Percentiles rank a stretch among this genome's conserved stretches.
phyloP scores from a whole-genome alignment of 2,329 filamentous ascomycete genomes.

The Penicillium sp. region DNA sequence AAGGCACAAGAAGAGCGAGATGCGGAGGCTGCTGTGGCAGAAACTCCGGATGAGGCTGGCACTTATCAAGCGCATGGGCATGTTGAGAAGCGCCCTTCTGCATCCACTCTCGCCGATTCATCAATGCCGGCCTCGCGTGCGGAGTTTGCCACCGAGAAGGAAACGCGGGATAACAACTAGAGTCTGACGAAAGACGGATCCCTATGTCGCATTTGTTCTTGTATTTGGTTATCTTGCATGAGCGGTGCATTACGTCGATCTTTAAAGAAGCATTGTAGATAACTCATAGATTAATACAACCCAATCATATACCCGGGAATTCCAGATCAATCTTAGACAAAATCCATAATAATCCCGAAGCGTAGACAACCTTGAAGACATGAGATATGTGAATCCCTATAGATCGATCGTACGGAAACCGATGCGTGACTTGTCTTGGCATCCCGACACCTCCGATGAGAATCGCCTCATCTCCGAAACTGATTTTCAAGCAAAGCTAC shows the following conservation, averaged over 20 bases:
- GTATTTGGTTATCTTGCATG: slow-evolving; percentile 7
- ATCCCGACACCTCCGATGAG: slow-evolving; percentile 6
- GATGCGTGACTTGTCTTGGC: slow-evolving; percentile 7
- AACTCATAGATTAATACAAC: neutral
- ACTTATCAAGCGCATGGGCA: slow-evolving; percentile 2
- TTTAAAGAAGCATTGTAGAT: slow-evolving; percentile 1
- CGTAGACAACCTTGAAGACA: too few relatives aligned
- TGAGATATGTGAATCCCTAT: neutral
- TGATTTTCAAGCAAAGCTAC: neutral
- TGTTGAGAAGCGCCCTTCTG: slow-evolving; percentile 13
- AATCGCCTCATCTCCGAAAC: neutral
- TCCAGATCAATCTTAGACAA: neutral
- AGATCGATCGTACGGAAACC: neutral
- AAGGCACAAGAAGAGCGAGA: slow-evolving; percentile 26
- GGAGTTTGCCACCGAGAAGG: slow-evolving; percentile 5
- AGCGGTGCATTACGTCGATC: slow-evolving; percentile 10
- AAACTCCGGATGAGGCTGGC: slow-evolving; percentile 1
- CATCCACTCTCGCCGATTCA: slow-evolving; percentile 16
- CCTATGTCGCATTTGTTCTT: neutral
- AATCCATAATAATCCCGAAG: too few relatives aligned
- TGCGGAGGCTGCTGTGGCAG: slow-evolving; percentile 15
- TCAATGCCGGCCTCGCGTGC: slow-evolving; percentile 14
- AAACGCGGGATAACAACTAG: neutral
- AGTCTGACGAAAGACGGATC: too few relatives aligned
- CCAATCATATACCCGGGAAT: neutral